Evolutionary conservation across 129 eudicot genomes (phyloP).

Genomic region (Lonicera japonica): DNA sequence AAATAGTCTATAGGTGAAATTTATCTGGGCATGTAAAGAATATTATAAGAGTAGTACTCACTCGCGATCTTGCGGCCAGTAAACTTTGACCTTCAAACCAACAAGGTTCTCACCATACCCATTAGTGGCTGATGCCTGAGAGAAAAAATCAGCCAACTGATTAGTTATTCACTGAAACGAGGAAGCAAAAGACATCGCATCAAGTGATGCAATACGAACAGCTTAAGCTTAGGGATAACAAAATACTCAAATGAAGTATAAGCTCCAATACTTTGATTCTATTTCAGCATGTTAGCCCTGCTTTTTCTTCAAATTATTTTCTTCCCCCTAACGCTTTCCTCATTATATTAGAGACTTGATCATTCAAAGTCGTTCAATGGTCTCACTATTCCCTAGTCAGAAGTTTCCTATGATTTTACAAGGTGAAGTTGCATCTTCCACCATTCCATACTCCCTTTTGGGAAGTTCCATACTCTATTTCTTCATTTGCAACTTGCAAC

Average conservation of each 20-base stretch:
- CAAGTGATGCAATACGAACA: background rate
- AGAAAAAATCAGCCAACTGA: background rate
- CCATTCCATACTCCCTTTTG: background rate
- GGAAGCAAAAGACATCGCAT: background rate
- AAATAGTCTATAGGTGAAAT: background rate
- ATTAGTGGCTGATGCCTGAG: constrained; percentile 37
- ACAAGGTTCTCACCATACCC: constrained; percentile 47
- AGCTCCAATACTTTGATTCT: background rate
- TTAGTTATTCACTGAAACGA: constrained; percentile 2
- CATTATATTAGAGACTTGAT: too few relatives aligned
- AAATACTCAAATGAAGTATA: background rate
- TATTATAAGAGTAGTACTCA: constrained; percentile 28
- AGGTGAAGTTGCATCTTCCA: background rate
- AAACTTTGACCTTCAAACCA: constrained; percentile 69
- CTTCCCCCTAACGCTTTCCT: background rate
- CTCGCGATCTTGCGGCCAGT: constrained; percentile 83
- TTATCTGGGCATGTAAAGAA: background rate
- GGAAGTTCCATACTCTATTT: background rate
- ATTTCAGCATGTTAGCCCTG: background rate
- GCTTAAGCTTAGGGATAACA: background rate
- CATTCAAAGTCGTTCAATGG: background rate
- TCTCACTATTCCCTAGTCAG: background rate
- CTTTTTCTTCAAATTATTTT: background rate
- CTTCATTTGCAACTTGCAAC: background rate
- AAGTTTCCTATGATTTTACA: background rate